Percentiles rank a stretch among this genome's conserved stretches.
Conservation (phyloP, 805 yeast species). For the Candida awuae region DNA sequence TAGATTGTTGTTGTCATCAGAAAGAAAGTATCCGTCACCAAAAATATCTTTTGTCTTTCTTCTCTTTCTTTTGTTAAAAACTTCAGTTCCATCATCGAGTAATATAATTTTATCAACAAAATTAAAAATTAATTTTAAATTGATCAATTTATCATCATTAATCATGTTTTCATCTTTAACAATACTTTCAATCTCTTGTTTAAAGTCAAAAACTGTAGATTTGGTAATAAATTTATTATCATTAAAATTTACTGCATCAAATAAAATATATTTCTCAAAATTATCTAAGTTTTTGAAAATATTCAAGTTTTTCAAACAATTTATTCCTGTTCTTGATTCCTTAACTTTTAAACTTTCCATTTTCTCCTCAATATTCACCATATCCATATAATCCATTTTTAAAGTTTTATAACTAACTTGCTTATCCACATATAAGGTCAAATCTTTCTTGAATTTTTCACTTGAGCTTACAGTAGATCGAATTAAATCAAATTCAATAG, state of each 20-base stretch:
- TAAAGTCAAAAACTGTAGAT: slow-evolving; percentile 46
- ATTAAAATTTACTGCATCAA: slow-evolving; percentile 7
- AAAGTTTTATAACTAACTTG: slow-evolving; percentile 33
- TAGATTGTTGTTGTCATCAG: not conserved
- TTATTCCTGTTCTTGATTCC: slow-evolving; percentile 3
- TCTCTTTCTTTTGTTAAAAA: slow-evolving; percentile 1
- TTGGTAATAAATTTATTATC: slow-evolving; percentile 20
- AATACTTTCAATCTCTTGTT: slow-evolving; percentile 41
- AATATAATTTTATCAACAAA: slow-evolving; percentile 40
- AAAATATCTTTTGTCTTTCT: slow-evolving; percentile 10
- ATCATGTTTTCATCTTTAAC: slow-evolving; percentile 34
- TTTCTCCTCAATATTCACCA: slow-evolving; percentile 5
- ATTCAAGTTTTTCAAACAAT: slow-evolving; percentile 14
- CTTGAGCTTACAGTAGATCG: slow-evolving; percentile 32
- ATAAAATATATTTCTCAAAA: slow-evolving; percentile 17
- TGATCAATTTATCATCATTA: slow-evolving; percentile 52
- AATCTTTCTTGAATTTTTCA: slow-evolving; percentile 34
- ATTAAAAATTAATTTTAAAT: slow-evolving; percentile 51
- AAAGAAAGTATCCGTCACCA: not conserved
- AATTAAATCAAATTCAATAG: slow-evolving; percentile 31
- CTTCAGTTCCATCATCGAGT: slow-evolving; percentile 4
- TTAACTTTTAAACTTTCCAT: not conserved
- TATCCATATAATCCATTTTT: slow-evolving; percentile 17
- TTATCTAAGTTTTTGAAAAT: slow-evolving; percentile 18
- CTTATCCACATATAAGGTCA: slow-evolving; percentile 46